Percentiles rank a stretch among this genome's conserved stretches.
These are phyloP conservation scores for Iris macrosiphon DNA, from an alignment of 106 monocot species.

Conservation along the genomic window DNA sequence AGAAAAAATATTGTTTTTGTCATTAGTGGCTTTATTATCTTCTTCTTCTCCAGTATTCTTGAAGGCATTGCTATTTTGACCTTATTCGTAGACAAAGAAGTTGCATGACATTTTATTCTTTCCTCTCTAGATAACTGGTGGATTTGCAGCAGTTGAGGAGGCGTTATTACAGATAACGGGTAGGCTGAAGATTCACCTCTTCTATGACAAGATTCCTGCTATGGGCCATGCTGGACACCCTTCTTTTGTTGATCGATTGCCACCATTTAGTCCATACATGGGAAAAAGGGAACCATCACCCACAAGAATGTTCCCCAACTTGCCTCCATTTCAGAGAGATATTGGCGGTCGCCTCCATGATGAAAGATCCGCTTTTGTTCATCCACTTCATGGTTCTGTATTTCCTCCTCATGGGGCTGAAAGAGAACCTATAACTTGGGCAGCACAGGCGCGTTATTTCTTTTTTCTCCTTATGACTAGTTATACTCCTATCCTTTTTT, in stretches of 20 bases:
- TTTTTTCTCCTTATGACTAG: not conserved
- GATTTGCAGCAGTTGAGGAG: constrained; percentile 55
- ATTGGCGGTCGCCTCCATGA: constrained; percentile 44
- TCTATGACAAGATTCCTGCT: constrained; percentile 54
- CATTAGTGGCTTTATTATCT: too few species aligned
- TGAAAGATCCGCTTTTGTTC: constrained; percentile 36
- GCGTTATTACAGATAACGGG: constrained; percentile 84
- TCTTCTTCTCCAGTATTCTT: too few species aligned
- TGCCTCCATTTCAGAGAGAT: constrained; percentile 56
- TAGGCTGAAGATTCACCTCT: constrained; percentile 67
- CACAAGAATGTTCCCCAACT: constrained; percentile 28
- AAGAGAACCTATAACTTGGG: constrained; percentile 56
- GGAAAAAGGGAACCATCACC: constrained; percentile 66
- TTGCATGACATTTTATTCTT: constrained; percentile 2
- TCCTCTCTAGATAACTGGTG: constrained; percentile 54
- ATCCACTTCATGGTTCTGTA: constrained; percentile 24
- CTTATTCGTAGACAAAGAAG: too few species aligned
- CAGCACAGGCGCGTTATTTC: constrained; percentile 25
- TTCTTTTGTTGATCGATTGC: constrained; percentile 40
- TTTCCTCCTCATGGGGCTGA: constrained; percentile 33
- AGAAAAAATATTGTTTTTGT: not conserved
- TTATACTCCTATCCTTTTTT: not conserved
- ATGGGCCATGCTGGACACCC: constrained; percentile 32
- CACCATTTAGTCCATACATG: constrained; percentile 52
- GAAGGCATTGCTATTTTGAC: not conserved